Conservation (phyloP, 164 flowering plant species). For the Annona cherimola region DNA sequence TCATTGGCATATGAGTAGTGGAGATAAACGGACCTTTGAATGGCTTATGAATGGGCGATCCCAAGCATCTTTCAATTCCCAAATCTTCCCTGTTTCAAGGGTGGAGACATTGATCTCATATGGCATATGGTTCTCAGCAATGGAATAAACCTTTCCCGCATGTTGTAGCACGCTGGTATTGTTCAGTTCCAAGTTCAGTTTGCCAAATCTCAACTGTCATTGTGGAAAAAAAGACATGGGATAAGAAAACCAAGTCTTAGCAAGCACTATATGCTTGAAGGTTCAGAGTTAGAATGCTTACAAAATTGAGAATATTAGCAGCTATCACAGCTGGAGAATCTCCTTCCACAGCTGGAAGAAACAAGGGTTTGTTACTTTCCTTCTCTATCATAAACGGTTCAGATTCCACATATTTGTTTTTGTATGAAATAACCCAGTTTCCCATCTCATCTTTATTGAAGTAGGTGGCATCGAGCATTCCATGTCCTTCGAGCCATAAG, state of each 20-base stretch:
- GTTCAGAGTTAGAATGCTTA: not conserved
- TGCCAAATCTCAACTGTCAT: slow-evolving; percentile 15
- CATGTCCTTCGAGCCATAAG: slow-evolving; percentile 14
- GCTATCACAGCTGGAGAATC: slow-evolving; percentile 10
- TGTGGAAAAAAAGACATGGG: not conserved
- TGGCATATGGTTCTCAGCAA: slow-evolving; percentile 14
- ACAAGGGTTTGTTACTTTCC: slow-evolving; percentile 7
- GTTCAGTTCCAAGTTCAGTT: slow-evolving; percentile 10
- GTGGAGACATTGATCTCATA: slow-evolving; percentile 9
- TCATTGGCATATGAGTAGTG: not conserved
- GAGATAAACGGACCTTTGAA: slow-evolving; percentile 16
- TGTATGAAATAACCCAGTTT: slow-evolving; percentile 11
- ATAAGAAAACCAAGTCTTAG: not conserved
- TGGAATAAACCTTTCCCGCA: slow-evolving; percentile 11
- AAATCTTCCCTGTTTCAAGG: slow-evolving; percentile 5
- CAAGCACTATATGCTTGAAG: not conserved
- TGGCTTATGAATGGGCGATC: slow-evolving; percentile 20
- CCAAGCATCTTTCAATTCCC: slow-evolving; percentile 18
- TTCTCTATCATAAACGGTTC: slow-evolving; percentile 12
- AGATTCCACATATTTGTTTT: slow-evolving; percentile 11
- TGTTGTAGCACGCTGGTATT: slow-evolving; percentile 18
- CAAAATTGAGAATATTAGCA: slow-evolving; percentile 10
- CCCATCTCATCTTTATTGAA: slow-evolving; percentile 11
- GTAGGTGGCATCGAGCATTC: slow-evolving; percentile 15
- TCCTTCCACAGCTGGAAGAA: slow-evolving; percentile 16